Base-by-base conservation (phyloP, 495 filamentous ascomycete species). In the Penicillium parvum region DNA sequence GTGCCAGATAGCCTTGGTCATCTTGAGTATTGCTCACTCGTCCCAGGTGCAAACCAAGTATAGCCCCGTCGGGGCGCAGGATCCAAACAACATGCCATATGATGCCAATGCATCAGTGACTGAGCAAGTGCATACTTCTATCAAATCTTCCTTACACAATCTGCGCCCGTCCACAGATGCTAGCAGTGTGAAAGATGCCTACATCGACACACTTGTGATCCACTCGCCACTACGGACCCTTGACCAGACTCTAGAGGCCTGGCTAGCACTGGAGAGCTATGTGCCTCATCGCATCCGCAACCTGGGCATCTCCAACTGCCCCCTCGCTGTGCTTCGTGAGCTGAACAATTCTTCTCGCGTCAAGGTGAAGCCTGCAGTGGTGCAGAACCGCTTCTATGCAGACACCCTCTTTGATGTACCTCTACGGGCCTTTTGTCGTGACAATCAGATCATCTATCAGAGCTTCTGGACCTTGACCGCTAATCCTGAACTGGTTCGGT, bases 381-480 rank as follows among this genome's bases (percentile, higher is more conserved):
- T 91, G 26, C 87, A 92, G 61, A 91, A 91, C 57, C 76, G 85
- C 4, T 86, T 90, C 58, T 76, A 82, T 43, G 63, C 64, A 2
- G 68, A 61, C 2, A 84, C 77, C 3, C 45, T 56, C 4, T 90
- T 77, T 58, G 88, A 91, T 43, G 55, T 68, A 1, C 58, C 68
- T 2, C 48, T 90, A 6, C 75, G 86, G 7, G 55, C 56, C 0
- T 90, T 81, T 57, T 88, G 84, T 53, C 62, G 68, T 10, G 71
- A 76, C 23, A 62, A 75, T 5, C 68, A 66, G 17, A 79, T 86
- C 26, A 55, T 73, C 11, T 91, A 88, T 54, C 85, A 91, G 58
- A 74, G 78, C 15, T 91, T 89, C 64, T 89, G 86, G 86, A 89
- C 84, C 1, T 55, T 92, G 57, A 85, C 79, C 0, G 88, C 76